phyloP scores from a whole-genome alignment of 2,329 filamentous ascomycete genomes.

The Clathrospora elynae region DNA sequence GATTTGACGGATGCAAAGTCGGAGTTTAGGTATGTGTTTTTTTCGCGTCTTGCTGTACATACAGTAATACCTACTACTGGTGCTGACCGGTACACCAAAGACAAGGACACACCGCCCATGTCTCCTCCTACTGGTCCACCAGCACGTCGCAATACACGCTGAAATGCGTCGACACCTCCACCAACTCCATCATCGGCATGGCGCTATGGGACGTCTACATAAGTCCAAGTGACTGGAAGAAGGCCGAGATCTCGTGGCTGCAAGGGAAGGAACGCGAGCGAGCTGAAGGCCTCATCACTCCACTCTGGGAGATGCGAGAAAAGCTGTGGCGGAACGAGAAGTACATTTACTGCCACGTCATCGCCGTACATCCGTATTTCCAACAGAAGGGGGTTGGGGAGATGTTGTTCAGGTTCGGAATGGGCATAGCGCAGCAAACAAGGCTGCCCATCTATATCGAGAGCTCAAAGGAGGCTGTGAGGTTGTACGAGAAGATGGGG shows the following conservation, averaged over 20 bases:
- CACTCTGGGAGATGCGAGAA: constrained; percentile 40
- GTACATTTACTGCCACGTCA: constrained; percentile 47
- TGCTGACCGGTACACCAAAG: constrained; percentile 32
- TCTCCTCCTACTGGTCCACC: constrained; percentile 49
- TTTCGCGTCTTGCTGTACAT: background rate
- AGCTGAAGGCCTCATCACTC: constrained; percentile 52
- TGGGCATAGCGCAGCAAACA: constrained; percentile 39
- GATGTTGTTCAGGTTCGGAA: constrained; percentile 51
- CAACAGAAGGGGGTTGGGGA: constrained; percentile 54
- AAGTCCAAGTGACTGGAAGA: constrained; percentile 51
- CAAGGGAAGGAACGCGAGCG: constrained; percentile 52
- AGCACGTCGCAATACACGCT: constrained; percentile 53
- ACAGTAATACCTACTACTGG: too few relatives aligned
- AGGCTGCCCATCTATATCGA: constrained; percentile 56
- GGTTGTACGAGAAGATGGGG: constrained; percentile 55
- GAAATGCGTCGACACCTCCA: constrained; percentile 55
- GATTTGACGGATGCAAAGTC: constrained; percentile 29
- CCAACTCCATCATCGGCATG: constrained; percentile 55
- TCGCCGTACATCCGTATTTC: constrained; percentile 52
- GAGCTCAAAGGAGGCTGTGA: constrained; percentile 51
- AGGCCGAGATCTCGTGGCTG: constrained; percentile 55
- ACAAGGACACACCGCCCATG: constrained; percentile 52
- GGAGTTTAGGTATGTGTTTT: constrained; percentile 29
- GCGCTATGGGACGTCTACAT: constrained; percentile 54
- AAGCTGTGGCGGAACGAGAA: constrained; percentile 28